Evolutionary conservation across 257 asterid species (phyloP).

Genomic region (Jasminum sambac): DNA sequence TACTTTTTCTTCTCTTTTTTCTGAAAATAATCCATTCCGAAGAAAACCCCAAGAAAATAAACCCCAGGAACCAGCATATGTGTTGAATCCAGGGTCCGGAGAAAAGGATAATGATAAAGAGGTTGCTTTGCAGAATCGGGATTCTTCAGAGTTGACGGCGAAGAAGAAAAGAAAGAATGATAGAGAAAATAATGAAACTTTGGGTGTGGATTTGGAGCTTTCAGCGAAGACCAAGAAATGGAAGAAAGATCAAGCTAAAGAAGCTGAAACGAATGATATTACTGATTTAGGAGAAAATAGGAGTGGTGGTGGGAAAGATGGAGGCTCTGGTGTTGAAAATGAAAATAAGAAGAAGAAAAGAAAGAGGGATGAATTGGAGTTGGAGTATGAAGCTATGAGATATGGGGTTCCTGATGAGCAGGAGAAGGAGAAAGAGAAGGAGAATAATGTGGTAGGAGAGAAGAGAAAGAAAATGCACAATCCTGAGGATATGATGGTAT

Average conservation of each 20-base stretch:
- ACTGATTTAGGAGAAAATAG: slow-evolving; percentile 6
- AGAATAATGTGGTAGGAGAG: slow-evolving; percentile 50
- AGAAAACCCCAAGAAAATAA: slow-evolving; percentile 41
- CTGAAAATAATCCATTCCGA: slow-evolving; percentile 72
- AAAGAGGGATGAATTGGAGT: slow-evolving; percentile 91
- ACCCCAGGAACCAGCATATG: slow-evolving; percentile 23
- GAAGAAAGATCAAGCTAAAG: slow-evolving; percentile 29
- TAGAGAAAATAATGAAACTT: slow-evolving; percentile 23
- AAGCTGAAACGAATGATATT: slow-evolving; percentile 4
- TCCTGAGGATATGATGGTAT: slow-evolving; percentile 69
- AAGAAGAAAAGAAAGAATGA: slow-evolving; percentile 45
- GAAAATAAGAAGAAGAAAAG: slow-evolving; percentile 67
- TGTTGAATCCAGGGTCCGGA: slow-evolving; percentile 18
- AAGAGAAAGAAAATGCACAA: slow-evolving; percentile 89
- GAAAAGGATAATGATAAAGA: slow-evolving; percentile 27
- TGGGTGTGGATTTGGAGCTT: slow-evolving; percentile 27
- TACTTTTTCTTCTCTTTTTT: slow-evolving; percentile 51
- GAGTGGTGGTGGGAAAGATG: slow-evolving; percentile 8
- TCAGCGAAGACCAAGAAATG: slow-evolving; percentile 33
- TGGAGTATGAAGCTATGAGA: slow-evolving; percentile 67
- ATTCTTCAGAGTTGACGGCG: slow-evolving; percentile 31
- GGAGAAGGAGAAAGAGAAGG: slow-evolving; percentile 27
- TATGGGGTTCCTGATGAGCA: slow-evolving; percentile 46
- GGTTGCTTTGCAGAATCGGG: slow-evolving; percentile 26
- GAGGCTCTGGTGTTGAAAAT: slow-evolving; percentile 14